Evolutionary conservation across 768 basidiomycete species (phyloP).

Genomic region (Astraeus odoratus): DNA sequence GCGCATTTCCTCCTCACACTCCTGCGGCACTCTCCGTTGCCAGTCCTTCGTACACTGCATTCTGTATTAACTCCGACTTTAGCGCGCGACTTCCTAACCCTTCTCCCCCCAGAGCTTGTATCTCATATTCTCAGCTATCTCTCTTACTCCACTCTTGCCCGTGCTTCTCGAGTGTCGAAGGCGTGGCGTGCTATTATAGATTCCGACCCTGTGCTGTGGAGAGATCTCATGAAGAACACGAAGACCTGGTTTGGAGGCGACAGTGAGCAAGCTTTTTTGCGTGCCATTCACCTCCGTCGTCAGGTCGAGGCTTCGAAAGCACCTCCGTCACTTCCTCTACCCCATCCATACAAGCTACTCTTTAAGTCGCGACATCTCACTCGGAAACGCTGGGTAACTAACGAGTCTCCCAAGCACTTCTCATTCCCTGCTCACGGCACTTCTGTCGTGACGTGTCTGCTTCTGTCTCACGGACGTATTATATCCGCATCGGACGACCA

Average conservation of each 20-base stretch:
- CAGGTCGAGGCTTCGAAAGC: constrained; percentile 31
- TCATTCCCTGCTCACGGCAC: constrained; percentile 85
- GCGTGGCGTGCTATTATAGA: constrained; percentile 92
- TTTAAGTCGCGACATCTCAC: constrained; percentile 88
- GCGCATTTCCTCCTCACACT: constrained; percentile 92
- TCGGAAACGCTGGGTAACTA: constrained; percentile 72
- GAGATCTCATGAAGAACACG: constrained; percentile 74
- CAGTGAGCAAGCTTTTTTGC: constrained; percentile 75
- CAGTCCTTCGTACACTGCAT: constrained; percentile 85
- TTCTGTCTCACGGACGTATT: constrained; percentile 91
- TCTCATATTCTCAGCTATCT: constrained; percentile 84
- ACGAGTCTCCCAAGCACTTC: constrained; percentile 64
- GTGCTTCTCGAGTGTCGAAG: constrained; percentile 82
- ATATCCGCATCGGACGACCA: constrained; percentile 98
- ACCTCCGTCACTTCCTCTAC: constrained; percentile 52
- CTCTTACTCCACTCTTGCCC: constrained; percentile 73
- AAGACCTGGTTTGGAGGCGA: constrained; percentile 88
- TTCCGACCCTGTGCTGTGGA: constrained; percentile 85
- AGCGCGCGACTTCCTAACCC: constrained; percentile 89
- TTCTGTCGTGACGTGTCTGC: constrained; percentile 90
- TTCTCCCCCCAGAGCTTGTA: constrained; percentile 88
- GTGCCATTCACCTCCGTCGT: constrained; percentile 59
- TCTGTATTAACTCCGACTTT: constrained; percentile 85
- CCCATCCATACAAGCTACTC: constrained; percentile 86
- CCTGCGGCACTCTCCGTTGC: constrained; percentile 83